Evolutionary conservation across 106 monocot species (phyloP).

Genomic region (Chionographis japonica): DNA sequence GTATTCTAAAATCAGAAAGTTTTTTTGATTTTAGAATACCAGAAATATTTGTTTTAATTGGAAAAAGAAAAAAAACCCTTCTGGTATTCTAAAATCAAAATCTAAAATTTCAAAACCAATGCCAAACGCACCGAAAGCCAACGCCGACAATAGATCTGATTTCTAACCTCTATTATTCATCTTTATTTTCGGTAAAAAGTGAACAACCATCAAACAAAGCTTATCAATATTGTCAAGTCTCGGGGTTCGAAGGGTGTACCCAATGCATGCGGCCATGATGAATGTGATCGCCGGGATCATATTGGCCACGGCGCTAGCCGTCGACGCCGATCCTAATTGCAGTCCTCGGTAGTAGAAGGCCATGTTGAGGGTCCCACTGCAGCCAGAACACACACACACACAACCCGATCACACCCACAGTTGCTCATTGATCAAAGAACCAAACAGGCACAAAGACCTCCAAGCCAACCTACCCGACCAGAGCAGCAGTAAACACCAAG

Average conservation of each 20-base stretch:
- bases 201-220: too few species aligned
- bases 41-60: too few species aligned
- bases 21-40: too few species aligned
- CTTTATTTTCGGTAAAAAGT: not conserved
- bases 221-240: too few species aligned
- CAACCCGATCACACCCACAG: too few species aligned
- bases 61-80: not conserved
- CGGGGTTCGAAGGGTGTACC: not conserved
- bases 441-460: not conserved
- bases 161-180: too few species aligned
- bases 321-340: slow-evolving; percentile 5
- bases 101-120: too few species aligned
- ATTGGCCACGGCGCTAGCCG: slow-evolving; percentile 5
- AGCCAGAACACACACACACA: not conserved
- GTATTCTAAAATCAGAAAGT: too few species aligned
- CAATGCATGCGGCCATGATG: slow-evolving; percentile 6
- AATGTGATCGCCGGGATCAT: slow-evolving; percentile 11
- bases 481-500: slow-evolving; percentile 30
- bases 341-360: slow-evolving; percentile 9
- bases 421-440: not conserved
- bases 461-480: slow-evolving; percentile 26
- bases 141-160: too few species aligned
- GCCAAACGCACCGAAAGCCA: too few species aligned
- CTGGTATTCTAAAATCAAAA: too few species aligned
- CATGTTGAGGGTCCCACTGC: not conserved